phyloP scores from a whole-genome alignment of 306 rosid species.

The Vicia villosa region DNA sequence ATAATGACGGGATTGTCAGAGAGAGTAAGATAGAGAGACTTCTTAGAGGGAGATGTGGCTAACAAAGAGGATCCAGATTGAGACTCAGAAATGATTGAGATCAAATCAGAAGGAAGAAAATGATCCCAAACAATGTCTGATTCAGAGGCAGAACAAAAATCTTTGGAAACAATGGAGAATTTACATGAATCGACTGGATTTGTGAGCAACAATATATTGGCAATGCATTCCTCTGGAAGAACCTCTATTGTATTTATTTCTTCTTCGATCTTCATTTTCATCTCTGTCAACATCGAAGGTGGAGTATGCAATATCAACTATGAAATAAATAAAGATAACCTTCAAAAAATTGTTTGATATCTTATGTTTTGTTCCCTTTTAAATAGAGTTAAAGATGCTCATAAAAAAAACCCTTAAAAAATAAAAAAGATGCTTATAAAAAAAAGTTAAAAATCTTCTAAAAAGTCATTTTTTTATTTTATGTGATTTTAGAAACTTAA shows the following conservation, averaged over 20 bases:
- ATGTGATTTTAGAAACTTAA: too few relatives aligned
- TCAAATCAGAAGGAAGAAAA: constrained; percentile 34
- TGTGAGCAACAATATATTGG: background rate
- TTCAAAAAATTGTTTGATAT: background rate
- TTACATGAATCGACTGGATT: constrained; percentile 18
- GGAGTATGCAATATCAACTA: background rate
- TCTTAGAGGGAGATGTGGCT: constrained; percentile 21
- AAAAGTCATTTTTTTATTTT: too few relatives aligned
- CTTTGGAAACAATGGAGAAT: constrained; percentile 26
- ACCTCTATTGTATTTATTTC: background rate
- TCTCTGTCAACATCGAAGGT: background rate
- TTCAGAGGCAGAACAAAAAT: constrained; percentile 24
- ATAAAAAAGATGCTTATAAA: too few relatives aligned
- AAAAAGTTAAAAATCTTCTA: too few relatives aligned
- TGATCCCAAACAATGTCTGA: constrained; percentile 28
- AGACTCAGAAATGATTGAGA: constrained; percentile 23
- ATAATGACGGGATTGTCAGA: constrained; percentile 25
- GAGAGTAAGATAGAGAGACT: constrained; percentile 34
- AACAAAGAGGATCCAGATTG: background rate
- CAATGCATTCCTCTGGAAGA: constrained; percentile 33
- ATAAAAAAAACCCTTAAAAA: too few relatives aligned
- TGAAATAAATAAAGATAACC: background rate
- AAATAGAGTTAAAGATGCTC: background rate
- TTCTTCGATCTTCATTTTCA: background rate
- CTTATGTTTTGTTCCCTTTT: background rate